phyloP scores from a whole-genome alignment of 306 rosid genomes.

The Oxytropis ochrocephala region DNA sequence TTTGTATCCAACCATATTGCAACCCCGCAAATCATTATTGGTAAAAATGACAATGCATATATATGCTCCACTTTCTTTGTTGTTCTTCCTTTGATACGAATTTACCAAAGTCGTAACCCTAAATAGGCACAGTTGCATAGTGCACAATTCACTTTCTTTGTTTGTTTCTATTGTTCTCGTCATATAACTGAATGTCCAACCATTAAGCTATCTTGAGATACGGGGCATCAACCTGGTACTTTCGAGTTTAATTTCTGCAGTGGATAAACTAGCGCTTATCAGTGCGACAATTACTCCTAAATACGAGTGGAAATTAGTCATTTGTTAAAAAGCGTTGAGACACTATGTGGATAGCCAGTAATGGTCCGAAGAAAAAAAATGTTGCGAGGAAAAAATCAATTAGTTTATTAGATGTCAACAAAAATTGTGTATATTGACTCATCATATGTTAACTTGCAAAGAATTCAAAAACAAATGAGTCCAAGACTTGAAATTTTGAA shows the following conservation, averaged over 20 bases:
- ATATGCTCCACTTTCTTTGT: background rate
- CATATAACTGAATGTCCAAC: background rate
- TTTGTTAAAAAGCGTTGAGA: too few relatives aligned
- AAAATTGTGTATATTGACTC: constrained; percentile 25
- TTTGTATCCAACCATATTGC: constrained; percentile 4
- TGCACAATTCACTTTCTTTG: background rate
- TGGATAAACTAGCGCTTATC: too few relatives aligned
- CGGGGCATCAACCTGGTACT: too few relatives aligned
- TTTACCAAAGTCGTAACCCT: background rate
- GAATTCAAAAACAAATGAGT: constrained; percentile 5
- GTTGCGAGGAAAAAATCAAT: too few relatives aligned
- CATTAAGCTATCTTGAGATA: too few relatives aligned
- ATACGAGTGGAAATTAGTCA: too few relatives aligned
- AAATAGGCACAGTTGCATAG: background rate
- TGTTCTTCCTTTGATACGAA: background rate
- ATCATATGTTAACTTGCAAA: background rate
- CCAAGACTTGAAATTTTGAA: background rate
- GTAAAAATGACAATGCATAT: constrained; percentile 3
- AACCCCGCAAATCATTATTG: constrained; percentile 18
- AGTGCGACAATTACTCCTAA: too few relatives aligned
- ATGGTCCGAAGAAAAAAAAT: too few relatives aligned
- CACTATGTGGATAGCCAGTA: too few relatives aligned
- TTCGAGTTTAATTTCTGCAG: too few relatives aligned
- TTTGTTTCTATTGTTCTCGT: background rate
- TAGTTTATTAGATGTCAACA: constrained; percentile 13